These are phyloP conservation scores for Casuarina equisetifolia DNA, from an alignment of 306 rosid species.

Conservation along the genomic window DNA sequence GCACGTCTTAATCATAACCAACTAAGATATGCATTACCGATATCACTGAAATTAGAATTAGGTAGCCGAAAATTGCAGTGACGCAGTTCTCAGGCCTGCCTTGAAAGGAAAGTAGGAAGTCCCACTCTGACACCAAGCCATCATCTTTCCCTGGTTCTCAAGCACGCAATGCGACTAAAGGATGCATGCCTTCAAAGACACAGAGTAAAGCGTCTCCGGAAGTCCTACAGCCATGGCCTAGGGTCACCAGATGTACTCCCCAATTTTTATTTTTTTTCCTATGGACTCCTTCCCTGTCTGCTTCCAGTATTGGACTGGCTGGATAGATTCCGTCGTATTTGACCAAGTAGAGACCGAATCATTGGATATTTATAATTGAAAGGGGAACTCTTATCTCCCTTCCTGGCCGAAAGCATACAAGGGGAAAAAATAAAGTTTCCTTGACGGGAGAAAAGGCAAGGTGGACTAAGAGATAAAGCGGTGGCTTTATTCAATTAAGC, in stretches of 20 bases:
- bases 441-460: slow-evolving; percentile 27
- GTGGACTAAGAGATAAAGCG: slow-evolving; percentile 22
- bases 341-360: slow-evolving; percentile 11
- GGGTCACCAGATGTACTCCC: neutral
- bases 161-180: neutral
- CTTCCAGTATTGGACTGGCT: slow-evolving; percentile 49
- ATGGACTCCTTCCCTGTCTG: slow-evolving; percentile 36
- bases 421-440: neutral
- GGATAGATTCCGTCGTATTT: slow-evolving; percentile 8
- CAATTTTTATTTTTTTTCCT: no score
- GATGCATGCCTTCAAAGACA: neutral
- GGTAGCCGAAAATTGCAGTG: neutral
- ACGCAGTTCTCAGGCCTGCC: neutral
- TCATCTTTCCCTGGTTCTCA: neutral
- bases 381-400: neutral
- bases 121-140: neutral
- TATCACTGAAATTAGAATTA: neutral
- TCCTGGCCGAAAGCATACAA: neutral
- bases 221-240: neutral
- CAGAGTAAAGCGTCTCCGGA: neutral
- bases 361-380: slow-evolving; percentile 31
- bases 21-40: neutral
- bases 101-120: neutral
- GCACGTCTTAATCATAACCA: no score
- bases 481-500: no score